Percentiles rank a stretch among this genome's conserved stretches.
Evolutionary conservation across 768 basidiomycete species (phyloP).

Genomic region (Psilocybe subaeruginosa): DNA sequence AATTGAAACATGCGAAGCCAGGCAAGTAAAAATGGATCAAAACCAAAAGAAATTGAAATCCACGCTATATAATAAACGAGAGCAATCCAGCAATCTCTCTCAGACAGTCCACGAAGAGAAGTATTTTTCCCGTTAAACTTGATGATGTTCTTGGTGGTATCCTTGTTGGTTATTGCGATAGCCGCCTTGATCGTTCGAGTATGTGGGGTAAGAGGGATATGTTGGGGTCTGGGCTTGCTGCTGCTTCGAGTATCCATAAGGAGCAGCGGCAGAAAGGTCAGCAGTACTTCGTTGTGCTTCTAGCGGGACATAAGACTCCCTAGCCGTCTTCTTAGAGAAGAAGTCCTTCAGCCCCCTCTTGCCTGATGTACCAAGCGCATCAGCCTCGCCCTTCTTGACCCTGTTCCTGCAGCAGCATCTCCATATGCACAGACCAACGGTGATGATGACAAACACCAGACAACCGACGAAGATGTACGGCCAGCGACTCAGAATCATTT

Average conservation of each 20-base stretch:
- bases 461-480: constrained; percentile 71
- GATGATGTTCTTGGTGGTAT: constrained; percentile 2
- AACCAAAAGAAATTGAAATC: background rate
- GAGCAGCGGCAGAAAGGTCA: constrained; percentile 16
- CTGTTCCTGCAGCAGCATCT: constrained; percentile 51
- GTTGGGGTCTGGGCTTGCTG: constrained; percentile 4
- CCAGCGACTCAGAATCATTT: constrained; percentile 70
- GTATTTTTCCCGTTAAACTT: background rate
- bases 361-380: constrained; percentile 6
- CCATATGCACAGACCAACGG: constrained; percentile 57
- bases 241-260: constrained; percentile 7
- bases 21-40: constrained; percentile 2
- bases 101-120: background rate
- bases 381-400: constrained; percentile 12
- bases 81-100: background rate
- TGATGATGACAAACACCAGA: constrained; percentile 48
- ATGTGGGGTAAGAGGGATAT: constrained; percentile 5
- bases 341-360: constrained; percentile 21
- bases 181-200: constrained; percentile 6
- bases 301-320: constrained; percentile 34
- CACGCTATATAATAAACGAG: background rate
- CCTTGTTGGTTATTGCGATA: constrained; percentile 7
- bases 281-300: constrained; percentile 25
- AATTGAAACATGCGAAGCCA: constrained; percentile 1
- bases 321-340: constrained; percentile 23